phyloP scores from a whole-genome alignment of 208 protist genomes.

The Wallacemonas collosoma region DNA sequence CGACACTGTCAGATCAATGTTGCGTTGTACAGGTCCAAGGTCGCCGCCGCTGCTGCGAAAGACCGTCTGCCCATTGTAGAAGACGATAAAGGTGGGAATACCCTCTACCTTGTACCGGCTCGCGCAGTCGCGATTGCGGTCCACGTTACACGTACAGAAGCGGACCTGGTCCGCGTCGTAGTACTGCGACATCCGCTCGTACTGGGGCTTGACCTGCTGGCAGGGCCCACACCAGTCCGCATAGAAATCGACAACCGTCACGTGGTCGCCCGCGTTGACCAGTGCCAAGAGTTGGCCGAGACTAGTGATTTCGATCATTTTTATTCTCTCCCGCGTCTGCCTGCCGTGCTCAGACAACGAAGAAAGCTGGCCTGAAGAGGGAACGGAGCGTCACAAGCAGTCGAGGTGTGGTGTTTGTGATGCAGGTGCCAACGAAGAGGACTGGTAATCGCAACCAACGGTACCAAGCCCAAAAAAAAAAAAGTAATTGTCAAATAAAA shows the following conservation, averaged over 20 bases:
- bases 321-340: neutral
- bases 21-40: slow-evolving; percentile 58
- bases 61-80: slow-evolving; percentile 45
- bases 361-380: too few relatives aligned
- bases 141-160: slow-evolving; percentile 85
- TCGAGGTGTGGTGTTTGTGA: too few relatives aligned
- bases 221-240: slow-evolving; percentile 91
- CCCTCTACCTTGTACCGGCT: slow-evolving; percentile 49
- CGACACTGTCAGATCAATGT: slow-evolving; percentile 42
- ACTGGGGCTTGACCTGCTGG: slow-evolving; percentile 70
- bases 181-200: slow-evolving; percentile 49
- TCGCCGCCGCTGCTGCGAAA: slow-evolving; percentile 46
- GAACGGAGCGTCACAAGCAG: too few relatives aligned
- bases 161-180: slow-evolving; percentile 53
- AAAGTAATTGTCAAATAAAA: too few relatives aligned
- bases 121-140: slow-evolving; percentile 68
- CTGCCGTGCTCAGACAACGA: neutral
- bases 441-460: too few relatives aligned
- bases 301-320: slow-evolving; percentile 82
- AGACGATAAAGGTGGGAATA: slow-evolving; percentile 87
- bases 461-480: too few relatives aligned
- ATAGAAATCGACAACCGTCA: slow-evolving; percentile 89
- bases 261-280: slow-evolving; percentile 30
- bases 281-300: slow-evolving; percentile 59
- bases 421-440: too few relatives aligned